Evolutionary conservation across 495 filamentous ascomycete species (phyloP), one percentile per base, ranked within the genome.

Genomic region (Tuber borchii): DNA sequence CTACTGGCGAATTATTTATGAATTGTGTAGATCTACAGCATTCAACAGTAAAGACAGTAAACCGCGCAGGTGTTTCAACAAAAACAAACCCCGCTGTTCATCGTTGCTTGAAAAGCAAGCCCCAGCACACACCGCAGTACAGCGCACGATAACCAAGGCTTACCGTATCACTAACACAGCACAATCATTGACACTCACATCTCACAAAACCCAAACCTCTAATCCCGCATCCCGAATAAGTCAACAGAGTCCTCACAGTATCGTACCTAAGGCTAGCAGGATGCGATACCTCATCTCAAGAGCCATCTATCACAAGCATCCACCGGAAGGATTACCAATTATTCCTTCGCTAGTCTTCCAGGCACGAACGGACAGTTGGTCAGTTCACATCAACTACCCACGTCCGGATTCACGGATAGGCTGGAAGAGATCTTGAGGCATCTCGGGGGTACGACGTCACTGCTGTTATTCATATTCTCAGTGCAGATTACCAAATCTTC

Each of bases 201-300:
- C 12, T 65, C 56, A 65, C 56, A 65, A 65, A 65, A 65, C 56
- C 14, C 19, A 65, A 34, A 65, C 26, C 56, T 31, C 56, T 19
- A 65, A 65, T 65, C 26, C 56, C 56, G 26, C 56, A 65, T 31
- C 26, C 56, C 16, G 26, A 65, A 65, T 4, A 65, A 65, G 56
- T 65, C 56, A 34, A 65, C 56, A 65, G 34, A 65, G 56, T 65
- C 56, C 56, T 19, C 56, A 31, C n/a, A 61, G 51, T 61, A 61
- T 61, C 51, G 31, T 61, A 31, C n/a, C 19, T 61, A 31, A 61
- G 51, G 51, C 51, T 61, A 31, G 51, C 51, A 61, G 51, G 51
- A 61, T 61, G n/a, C 51, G 51, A 61, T 61, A 61, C 51, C 51
- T 61, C 51, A 61, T 61, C 51, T 61, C 51, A 61, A 31, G 51